A percentile compares a stretch with the other conserved stretches of the same genome.
Evolutionary conservation across 306 rosid species (phyloP).

Genomic region (Lathyrus aphaca): DNA sequence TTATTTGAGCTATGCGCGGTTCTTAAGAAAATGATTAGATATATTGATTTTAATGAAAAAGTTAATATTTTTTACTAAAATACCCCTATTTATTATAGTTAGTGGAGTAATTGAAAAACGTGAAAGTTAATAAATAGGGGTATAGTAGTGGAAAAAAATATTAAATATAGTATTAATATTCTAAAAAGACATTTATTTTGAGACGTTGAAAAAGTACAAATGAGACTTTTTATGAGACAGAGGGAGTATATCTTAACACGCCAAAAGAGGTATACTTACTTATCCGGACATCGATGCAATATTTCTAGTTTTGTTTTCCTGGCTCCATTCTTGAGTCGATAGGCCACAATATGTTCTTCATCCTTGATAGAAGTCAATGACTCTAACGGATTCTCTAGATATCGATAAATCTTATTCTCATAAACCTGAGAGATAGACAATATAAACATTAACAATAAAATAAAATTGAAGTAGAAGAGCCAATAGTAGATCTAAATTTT

Average conservation of each 20-base stretch:
- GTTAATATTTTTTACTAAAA: too few species aligned
- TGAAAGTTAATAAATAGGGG: too few species aligned
- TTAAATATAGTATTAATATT: too few species aligned
- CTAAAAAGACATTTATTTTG: too few species aligned
- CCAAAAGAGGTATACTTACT: constrained; percentile 58
- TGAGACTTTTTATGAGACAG: too few species aligned
- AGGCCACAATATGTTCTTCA: constrained; percentile 90
- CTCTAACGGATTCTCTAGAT: constrained; percentile 72
- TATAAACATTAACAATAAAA: constrained; percentile 36
- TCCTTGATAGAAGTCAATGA: constrained; percentile 76
- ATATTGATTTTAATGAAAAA: too few species aligned
- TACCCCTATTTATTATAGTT: too few species aligned
- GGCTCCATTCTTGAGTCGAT: constrained; percentile 64
- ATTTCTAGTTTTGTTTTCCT: constrained; percentile 75
- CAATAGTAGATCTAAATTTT: constrained; percentile 21
- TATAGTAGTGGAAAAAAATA: too few species aligned
- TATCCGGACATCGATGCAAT: constrained; percentile 70
- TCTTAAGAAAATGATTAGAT: too few species aligned
- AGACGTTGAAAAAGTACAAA: too few species aligned
- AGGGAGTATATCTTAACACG: constrained; percentile 14
- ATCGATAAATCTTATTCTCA: constrained; percentile 70
- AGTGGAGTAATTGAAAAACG: too few species aligned
- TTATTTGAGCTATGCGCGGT: too few species aligned
- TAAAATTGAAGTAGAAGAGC: constrained; percentile 20
- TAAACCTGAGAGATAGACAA: constrained; percentile 61